Conservation (phyloP, 1,284 basidiomycete species). For the Filobasidium uniguttulatum region DNA sequence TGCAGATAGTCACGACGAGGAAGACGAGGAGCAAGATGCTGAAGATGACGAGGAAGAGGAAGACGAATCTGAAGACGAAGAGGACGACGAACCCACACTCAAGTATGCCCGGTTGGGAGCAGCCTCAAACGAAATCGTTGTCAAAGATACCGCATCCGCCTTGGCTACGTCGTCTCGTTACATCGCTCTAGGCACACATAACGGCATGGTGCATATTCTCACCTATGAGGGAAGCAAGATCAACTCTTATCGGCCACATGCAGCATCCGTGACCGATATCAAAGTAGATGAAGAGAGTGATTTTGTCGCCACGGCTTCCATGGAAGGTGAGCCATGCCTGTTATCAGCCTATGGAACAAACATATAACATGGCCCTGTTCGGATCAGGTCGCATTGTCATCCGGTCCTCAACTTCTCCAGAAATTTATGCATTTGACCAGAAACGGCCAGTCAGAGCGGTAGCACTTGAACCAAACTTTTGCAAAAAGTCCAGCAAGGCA, state of each 20-base stretch:
- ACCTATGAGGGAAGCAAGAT: constrained; percentile 66
- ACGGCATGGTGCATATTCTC: constrained; percentile 77
- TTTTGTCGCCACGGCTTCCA: constrained; percentile 81
- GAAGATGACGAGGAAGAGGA: constrained; percentile 14
- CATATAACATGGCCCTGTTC: constrained; percentile 15
- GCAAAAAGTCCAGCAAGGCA: constrained; percentile 62
- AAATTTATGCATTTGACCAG: constrained; percentile 79
- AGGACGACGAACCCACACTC: constrained; percentile 41
- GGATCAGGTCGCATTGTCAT: constrained; percentile 22
- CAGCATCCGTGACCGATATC: constrained; percentile 78
- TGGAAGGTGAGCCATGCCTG: constrained; percentile 58
- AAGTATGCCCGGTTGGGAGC: constrained; percentile 79
- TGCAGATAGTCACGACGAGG: background rate
- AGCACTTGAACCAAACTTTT: constrained; percentile 81
- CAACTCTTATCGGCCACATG: constrained; percentile 82
- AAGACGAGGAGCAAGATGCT: constrained; percentile 19
- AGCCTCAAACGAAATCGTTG: constrained; percentile 60
- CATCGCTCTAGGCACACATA: constrained; percentile 77
- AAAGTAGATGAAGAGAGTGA: constrained; percentile 72
- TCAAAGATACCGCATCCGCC: constrained; percentile 75
- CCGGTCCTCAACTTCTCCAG: constrained; percentile 45
- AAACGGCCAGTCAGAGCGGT: constrained; percentile 84
- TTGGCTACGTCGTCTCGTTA: constrained; percentile 61
- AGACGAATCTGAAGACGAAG: constrained; percentile 25
- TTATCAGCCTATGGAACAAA: constrained; percentile 10